phyloP scores from a whole-genome alignment of 2,329 filamentous ascomycete species.

The Bipolaris cookei region DNA sequence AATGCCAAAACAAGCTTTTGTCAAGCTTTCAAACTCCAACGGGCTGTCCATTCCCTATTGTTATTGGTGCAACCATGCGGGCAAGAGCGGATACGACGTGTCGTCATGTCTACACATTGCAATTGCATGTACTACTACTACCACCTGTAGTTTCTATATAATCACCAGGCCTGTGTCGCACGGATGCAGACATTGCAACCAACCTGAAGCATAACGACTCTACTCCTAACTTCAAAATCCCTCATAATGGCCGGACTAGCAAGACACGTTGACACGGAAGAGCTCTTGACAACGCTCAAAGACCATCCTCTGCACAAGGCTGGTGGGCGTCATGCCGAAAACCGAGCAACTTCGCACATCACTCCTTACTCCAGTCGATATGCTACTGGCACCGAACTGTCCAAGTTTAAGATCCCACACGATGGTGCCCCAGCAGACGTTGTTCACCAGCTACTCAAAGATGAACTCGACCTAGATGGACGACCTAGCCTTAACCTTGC shows the following conservation, averaged over 20 bases:
- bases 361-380: slow-evolving; percentile 66
- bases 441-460: slow-evolving; percentile 66
- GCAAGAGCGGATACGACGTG: slow-evolving; percentile 11
- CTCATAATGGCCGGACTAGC: slow-evolving; percentile 57
- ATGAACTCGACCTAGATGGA: slow-evolving; percentile 50
- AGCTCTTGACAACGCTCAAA: slow-evolving; percentile 62
- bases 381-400: slow-evolving; percentile 60
- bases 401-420: slow-evolving; percentile 65
- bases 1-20: slow-evolving; percentile 36
- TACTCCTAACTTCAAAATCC: neutral
- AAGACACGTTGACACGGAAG: slow-evolving; percentile 59
- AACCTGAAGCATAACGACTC: neutral
- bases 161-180: neutral
- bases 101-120: slow-evolving; percentile 19
- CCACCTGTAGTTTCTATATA: neutral
- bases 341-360: slow-evolving; percentile 55
- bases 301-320: slow-evolving; percentile 53
- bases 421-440: slow-evolving; percentile 66
- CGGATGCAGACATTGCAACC: neutral
- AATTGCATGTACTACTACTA: slow-evolving; percentile 4
- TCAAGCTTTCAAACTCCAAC: neutral
- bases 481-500: slow-evolving; percentile 72
- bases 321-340: slow-evolving; percentile 43
- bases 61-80: neutral
- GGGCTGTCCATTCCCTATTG: slow-evolving; percentile 1